Percentiles rank a stretch among this genome's conserved stretches.
Conservation (phyloP, 2,329 filamentous ascomycete species). For the Phialophora expanda region DNA sequence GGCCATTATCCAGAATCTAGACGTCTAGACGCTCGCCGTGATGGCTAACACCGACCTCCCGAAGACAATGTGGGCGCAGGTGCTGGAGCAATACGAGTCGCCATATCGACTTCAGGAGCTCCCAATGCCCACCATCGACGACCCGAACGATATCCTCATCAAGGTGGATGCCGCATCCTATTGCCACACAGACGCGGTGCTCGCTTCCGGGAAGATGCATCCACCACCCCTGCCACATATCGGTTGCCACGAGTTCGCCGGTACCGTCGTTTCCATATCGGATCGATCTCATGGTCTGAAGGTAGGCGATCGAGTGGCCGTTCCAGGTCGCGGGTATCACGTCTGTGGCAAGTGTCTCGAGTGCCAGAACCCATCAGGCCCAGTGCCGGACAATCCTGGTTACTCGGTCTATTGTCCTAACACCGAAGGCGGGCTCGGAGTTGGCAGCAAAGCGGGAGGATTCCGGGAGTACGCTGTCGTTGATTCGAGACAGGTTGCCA, state of each 20-base stretch:
- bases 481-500: constrained; percentile 37
- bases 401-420: constrained; percentile 53
- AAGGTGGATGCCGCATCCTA: constrained; percentile 56
- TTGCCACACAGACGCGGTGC: constrained; percentile 53
- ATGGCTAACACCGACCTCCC: constrained; percentile 24
- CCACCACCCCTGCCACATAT: constrained; percentile 50
- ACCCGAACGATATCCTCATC: constrained; percentile 52
- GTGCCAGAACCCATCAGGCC: constrained; percentile 22
- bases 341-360: constrained; percentile 26
- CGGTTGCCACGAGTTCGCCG: constrained; percentile 55
- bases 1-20: background rate
- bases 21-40: background rate
- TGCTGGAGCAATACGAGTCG: constrained; percentile 30
- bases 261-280: constrained; percentile 46
- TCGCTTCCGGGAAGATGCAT: constrained; percentile 46
- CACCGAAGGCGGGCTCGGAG: constrained; percentile 54
- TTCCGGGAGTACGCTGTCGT: constrained; percentile 40
- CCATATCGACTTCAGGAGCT: constrained; percentile 35
- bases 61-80: constrained; percentile 31
- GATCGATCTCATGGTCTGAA: constrained; percentile 2
- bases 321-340: constrained; percentile 26
- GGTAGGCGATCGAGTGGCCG: constrained; percentile 23
- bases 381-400: constrained; percentile 22
- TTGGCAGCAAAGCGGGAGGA: constrained; percentile 41
- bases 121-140: constrained; percentile 48